Evolutionary conservation across 495 filamentous ascomycete genomes (phyloP), one percentile per base, ranked within the genome.

Genomic region (Stereocaulon alpinum): DNA sequence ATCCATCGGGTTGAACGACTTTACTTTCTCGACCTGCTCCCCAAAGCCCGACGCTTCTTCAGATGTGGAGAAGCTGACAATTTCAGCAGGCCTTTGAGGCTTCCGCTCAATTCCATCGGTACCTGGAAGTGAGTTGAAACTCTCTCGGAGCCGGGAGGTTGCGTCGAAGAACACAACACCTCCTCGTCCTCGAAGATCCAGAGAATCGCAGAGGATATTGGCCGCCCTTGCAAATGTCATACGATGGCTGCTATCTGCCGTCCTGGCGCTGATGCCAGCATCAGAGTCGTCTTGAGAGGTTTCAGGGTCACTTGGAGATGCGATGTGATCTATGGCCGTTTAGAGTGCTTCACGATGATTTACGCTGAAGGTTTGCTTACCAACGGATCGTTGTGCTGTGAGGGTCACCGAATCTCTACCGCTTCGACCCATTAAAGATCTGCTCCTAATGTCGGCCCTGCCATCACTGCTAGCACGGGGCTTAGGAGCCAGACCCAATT

Each of bases 211-310:
- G 11, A 85, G 72, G 0, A 85, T 63, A 56, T 83, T 78, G 10
- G 80, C 79, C 0, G 81, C 82, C 42, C 80, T 74, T 29, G 72
- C 68, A 56, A 84, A 82, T 18, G 77, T 74, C 71, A 72, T 74
- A 4, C 64, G 69, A 55, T 75, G 73, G 6, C 67, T 69, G 11
- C 22, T 41, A 47, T 67, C 65, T 15, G 37, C 40, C 15, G 30
- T 48, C 6, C 17, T 53, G 20, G 49, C 27, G 3, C 43, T 29
- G 1, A 40, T 49, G 17, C 47, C 61, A 40, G 43, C 29, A 20
- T 63, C 63, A 6, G 57, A 61, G 41, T 63, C 64, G 11, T 62
- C 57, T 43, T 58, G 59, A 22, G 63, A 61, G 15, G 44, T 61
- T 12, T 61, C 63, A 37, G 59, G 45, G 27, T 59, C 56, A 34